Conservation (phyloP, 768 basidiomycete genomes). For the Termitomyces sp. region DNA sequence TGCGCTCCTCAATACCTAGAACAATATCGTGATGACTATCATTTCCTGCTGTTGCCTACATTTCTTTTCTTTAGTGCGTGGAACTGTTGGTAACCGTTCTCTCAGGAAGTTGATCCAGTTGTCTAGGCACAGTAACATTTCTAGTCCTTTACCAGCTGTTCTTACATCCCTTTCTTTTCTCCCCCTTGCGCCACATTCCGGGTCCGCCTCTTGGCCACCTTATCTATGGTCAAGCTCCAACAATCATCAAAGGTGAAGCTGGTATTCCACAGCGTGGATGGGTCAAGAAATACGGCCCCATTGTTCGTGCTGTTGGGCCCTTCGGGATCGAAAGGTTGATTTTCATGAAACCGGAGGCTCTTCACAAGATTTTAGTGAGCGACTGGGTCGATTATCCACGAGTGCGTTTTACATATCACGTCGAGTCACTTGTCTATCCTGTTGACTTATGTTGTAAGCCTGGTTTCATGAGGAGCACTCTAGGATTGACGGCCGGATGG, state of each 20-base stretch:
- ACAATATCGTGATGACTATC: not conserved
- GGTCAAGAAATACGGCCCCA: constrained; percentile 38
- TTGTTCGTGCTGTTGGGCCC: constrained; percentile 38
- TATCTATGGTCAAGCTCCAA: constrained; percentile 31
- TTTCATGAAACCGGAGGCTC: constrained; percentile 36
- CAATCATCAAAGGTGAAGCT: constrained; percentile 31
- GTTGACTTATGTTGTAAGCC: constrained; percentile 24
- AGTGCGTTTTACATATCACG: constrained; percentile 16
- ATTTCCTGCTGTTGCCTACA: not conserved
- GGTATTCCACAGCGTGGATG: constrained; percentile 40
- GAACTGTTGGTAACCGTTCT: not conserved
- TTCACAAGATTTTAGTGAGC: constrained; percentile 37
- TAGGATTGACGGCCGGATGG: constrained; percentile 37
- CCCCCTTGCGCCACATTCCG: constrained; percentile 31
- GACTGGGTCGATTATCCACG: constrained; percentile 43
- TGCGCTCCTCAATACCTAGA: not conserved
- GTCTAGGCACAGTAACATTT: constrained; percentile 7
- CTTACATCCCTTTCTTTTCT: constrained; percentile 28
- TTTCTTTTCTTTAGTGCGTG: constrained; percentile 5
- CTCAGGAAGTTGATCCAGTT: not conserved
- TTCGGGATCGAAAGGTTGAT: constrained; percentile 40
- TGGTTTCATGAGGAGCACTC: constrained; percentile 32
- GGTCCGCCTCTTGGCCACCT: constrained; percentile 28
- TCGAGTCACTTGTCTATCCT: not conserved
- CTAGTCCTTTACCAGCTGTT: constrained; percentile 22